Evolutionary conservation across 208 protist genomes (phyloP), one percentile per base, ranked within the genome.

Genomic region (Leishmania major): DNA sequence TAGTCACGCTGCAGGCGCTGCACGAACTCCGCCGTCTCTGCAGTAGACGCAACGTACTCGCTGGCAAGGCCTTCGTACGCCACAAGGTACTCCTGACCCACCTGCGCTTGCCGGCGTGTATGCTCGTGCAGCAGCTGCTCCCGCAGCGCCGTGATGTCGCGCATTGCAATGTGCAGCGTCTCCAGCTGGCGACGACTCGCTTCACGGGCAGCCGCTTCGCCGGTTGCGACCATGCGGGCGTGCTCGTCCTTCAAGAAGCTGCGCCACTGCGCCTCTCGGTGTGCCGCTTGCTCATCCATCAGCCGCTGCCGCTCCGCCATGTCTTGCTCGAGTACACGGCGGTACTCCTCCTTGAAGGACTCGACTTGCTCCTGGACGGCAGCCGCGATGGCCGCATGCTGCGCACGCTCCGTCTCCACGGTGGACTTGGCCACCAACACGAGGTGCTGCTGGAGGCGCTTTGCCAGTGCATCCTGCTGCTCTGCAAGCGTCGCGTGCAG

Each of bases 161-260:
- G 76, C 87, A 95, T 90, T 22, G 90, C 92, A 3, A 84, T 60
- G 74, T 89, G 85, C 49, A 95, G 82, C 15, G 88, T 84, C 49
- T 91, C 80, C 0, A 88, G 89, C 75, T 92, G 92, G 25, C 84
- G 76, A 45, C 64, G 59, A 28, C 59, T 81, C 17, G 67, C 22
- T 75, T 82, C 77, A 13, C 72, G 79, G 31, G 62, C 76, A 22
- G 70, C 81, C 60, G 62, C 69, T 40, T 86, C 80, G 8, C 77
- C 67, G 8, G 71, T 31, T 31, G 82, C 84, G 2, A 84, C 22
- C 43, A 84, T 66, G 73, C 82, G 79, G 22, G 75, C 75, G 59
- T 83, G 83, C 69, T 90, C 87, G 22, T 87, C 81, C 57, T 82
- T 81, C 7, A 90, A 13, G 67, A 90, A 78, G 19, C 31, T 28